These are phyloP conservation scores for Chlamydomonas sp. DNA, from an alignment of 139 green algal species.

Conservation along the genomic window DNA sequence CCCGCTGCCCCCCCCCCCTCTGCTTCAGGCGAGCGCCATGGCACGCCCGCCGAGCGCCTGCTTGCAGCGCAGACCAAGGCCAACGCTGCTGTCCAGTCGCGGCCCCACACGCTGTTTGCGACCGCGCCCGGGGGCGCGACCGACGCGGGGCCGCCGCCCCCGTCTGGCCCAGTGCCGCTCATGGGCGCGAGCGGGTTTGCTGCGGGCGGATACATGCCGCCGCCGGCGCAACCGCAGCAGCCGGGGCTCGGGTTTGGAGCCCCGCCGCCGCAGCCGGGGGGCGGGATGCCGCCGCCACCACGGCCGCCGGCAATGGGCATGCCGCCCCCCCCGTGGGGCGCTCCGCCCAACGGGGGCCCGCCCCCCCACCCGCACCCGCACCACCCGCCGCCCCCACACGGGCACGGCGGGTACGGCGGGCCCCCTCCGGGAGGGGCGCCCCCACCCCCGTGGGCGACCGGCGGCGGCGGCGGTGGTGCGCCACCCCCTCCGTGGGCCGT, in stretches of 20 bases:
- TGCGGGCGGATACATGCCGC: background rate
- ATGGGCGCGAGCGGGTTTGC: slow-evolving; percentile 4
- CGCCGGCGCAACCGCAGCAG: background rate
- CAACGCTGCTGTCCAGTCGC: slow-evolving; percentile 39
- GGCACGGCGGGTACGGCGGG: too few relatives aligned
- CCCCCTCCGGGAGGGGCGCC: too few relatives aligned
- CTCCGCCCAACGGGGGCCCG: too few relatives aligned
- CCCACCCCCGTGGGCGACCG: too few relatives aligned
- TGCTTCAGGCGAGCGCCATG: slow-evolving; percentile 87
- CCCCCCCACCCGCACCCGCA: too few relatives aligned
- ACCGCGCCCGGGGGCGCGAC: slow-evolving; percentile 44
- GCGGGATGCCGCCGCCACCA: background rate
- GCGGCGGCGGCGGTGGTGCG: too few relatives aligned
- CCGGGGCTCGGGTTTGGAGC: background rate
- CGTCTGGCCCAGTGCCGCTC: background rate
- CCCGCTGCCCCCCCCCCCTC: too few relatives aligned
- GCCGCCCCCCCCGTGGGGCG: background rate
- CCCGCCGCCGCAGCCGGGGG: background rate
- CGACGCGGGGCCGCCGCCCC: background rate
- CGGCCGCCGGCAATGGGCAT: background rate
- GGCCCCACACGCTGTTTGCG: slow-evolving; percentile 85
- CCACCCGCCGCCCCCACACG: too few relatives aligned
- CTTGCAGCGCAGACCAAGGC: slow-evolving; percentile 74
- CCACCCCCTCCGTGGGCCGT: too few relatives aligned
- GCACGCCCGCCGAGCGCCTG: slow-evolving; percentile 85